Percentiles rank a stretch among this genome's conserved stretches.
Conservation (phyloP, 208 protist genomes). For the Entamoeba moshkovskii region DNA sequence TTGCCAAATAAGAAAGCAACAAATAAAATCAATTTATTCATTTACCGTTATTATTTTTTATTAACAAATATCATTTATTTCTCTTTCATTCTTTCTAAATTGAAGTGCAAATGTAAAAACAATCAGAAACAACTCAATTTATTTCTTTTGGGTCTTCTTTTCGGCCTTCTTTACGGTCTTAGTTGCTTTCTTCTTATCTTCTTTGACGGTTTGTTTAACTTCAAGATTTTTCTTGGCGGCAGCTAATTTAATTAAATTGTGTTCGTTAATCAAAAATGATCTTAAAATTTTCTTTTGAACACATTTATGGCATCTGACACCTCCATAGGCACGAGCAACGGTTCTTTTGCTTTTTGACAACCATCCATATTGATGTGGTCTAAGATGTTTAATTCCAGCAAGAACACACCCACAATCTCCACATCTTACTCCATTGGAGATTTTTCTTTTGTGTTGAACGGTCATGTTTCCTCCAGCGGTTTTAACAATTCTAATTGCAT, state of each 20-base stretch:
- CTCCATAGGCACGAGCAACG: constrained; percentile 19
- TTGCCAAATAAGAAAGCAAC: constrained; percentile 2
- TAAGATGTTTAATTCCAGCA: neutral
- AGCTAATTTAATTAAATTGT: neutral
- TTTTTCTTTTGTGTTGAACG: constrained; percentile 4
- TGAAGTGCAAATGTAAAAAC: too few species aligned
- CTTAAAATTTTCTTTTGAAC: neutral
- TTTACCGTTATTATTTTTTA: too few species aligned
- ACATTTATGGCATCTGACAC: neutral
- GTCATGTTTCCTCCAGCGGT: constrained; percentile 8
- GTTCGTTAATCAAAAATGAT: constrained; percentile 17
- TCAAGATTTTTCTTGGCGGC: neutral
- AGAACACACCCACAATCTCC: neutral
- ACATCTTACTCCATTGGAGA: neutral
- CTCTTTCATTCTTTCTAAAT: too few species aligned
- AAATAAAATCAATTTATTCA: too few species aligned
- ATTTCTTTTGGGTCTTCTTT: neutral
- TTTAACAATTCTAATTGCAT: constrained; percentile 1
- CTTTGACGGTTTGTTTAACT: neutral
- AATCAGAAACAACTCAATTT: too few species aligned
- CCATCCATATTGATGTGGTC: neutral
- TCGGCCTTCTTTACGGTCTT: neutral
- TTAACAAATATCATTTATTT: too few species aligned
- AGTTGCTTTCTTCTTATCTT: neutral
- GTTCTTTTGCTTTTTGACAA: neutral